Evolutionary conservation across 176 grass and related monocot genomes (phyloP).

Genomic region (Raddia guianensis): DNA sequence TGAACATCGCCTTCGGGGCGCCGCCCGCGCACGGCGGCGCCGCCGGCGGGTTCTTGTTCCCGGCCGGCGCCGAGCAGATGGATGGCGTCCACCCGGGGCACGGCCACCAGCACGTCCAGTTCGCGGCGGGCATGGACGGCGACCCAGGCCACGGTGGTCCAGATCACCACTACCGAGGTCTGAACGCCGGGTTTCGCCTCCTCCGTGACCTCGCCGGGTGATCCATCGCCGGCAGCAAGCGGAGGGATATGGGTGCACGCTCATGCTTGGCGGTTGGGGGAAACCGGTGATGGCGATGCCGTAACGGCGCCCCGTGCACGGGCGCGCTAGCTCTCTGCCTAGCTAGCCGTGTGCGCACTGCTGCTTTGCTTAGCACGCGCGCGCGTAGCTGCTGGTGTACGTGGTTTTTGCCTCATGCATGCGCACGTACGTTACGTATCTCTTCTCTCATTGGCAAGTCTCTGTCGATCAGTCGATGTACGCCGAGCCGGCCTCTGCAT

Average conservation of each 20-base stretch:
- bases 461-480: background rate
- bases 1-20: conserved; percentile 67
- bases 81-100: conserved; percentile 43
- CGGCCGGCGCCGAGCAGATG: conserved; percentile 41
- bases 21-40: conserved; percentile 25
- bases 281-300: background rate
- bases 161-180: conserved; percentile 45
- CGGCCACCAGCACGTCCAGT: conserved; percentile 36
- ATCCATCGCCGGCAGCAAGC: background rate
- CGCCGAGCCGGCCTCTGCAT: background rate
- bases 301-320: background rate
- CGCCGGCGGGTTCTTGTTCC: conserved; percentile 43
- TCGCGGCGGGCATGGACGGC: conserved; percentile 36
- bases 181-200: conserved; percentile 52
- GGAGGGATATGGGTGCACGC: background rate
- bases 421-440: background rate
- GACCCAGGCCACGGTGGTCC: conserved; percentile 34
- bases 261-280: background rate
- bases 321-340: background rate
- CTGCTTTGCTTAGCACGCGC: background rate
- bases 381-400: too few relatives aligned
- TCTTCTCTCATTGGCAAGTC: background rate
- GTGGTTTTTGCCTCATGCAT: background rate
- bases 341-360: background rate
- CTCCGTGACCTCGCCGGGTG: conserved; percentile 65